phyloP scores from a whole-genome alignment of 2,329 filamentous ascomycete species.

The Laburnicola sp. region DNA sequence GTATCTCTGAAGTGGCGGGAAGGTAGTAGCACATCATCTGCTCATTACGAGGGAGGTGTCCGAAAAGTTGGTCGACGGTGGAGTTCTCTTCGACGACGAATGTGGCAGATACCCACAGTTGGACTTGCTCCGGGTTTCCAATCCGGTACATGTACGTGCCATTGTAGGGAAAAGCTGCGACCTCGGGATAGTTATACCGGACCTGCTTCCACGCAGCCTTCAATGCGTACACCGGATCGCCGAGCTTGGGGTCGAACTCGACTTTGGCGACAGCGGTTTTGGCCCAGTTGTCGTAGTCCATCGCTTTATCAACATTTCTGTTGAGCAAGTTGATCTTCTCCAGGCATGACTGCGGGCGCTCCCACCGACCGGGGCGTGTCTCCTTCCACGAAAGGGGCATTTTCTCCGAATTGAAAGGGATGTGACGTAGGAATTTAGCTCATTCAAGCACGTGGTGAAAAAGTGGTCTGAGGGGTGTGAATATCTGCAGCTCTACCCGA shows the following conservation, averaged over 20 bases:
- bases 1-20: slow-evolving; percentile 24
- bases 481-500: neutral
- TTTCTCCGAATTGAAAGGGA: no score
- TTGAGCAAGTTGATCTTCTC: slow-evolving; percentile 29
- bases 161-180: slow-evolving; percentile 30
- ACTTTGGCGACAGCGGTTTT: slow-evolving; percentile 31
- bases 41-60: slow-evolving; percentile 29
- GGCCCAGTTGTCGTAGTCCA: slow-evolving; percentile 31
- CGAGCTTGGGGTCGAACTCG: slow-evolving; percentile 23
- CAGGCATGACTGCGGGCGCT: slow-evolving; percentile 27
- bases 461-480: neutral
- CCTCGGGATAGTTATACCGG: slow-evolving; percentile 31
- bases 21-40: slow-evolving; percentile 33
- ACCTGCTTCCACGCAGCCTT: slow-evolving; percentile 30
- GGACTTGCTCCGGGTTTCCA: slow-evolving; percentile 24
- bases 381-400: slow-evolving; percentile 23
- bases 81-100: slow-evolving; percentile 23
- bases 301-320: slow-evolving; percentile 29
- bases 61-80: slow-evolving; percentile 25
- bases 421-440: neutral
- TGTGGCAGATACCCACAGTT: slow-evolving; percentile 28
- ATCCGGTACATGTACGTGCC: slow-evolving; percentile 29
- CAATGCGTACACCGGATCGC: slow-evolving; percentile 23
- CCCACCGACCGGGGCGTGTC: slow-evolving; percentile 30
- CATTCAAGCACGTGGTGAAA: neutral